phyloP scores from a whole-genome alignment of 768 basidiomycete genomes.

The Lactifluus hygrophoroides region DNA sequence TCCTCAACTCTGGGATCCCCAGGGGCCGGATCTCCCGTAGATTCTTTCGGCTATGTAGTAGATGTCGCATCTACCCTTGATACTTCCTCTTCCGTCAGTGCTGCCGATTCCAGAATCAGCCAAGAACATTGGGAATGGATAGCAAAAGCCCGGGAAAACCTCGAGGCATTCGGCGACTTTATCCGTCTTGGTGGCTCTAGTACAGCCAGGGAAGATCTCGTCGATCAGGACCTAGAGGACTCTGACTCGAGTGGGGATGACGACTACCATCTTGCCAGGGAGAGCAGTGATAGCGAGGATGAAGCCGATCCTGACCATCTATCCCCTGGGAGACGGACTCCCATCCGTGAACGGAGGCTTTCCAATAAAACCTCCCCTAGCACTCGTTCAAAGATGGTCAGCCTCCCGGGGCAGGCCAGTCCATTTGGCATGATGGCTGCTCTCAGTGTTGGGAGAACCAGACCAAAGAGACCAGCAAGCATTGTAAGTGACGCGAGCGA shows the following conservation, averaged over 20 bases:
- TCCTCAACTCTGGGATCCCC: constrained; percentile 20
- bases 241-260: constrained; percentile 33
- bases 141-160: constrained; percentile 57
- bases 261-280: constrained; percentile 29
- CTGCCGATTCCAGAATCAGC: constrained; percentile 24
- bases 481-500: constrained; percentile 22
- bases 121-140: constrained; percentile 71
- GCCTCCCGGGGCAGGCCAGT: constrained; percentile 50
- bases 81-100: constrained; percentile 7
- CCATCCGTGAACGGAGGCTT: constrained; percentile 13
- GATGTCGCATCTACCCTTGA: constrained; percentile 2
- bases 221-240: constrained; percentile 19
- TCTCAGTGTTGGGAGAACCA: constrained; percentile 40
- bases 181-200: constrained; percentile 53
- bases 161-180: constrained; percentile 59
- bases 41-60: neutral
- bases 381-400: constrained; percentile 40
- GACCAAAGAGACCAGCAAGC: constrained; percentile 20
- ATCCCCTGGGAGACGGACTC: constrained; percentile 32
- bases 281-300: constrained; percentile 14
- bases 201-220: constrained; percentile 39
- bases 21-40: constrained; percentile 7
- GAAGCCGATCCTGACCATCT: constrained; percentile 33
- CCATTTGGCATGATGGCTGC: constrained; percentile 75
- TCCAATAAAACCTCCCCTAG: constrained; percentile 24